Base-by-base conservation (phyloP, 2,329 filamentous ascomycete species). In the Stagonosporopsis cucurbitacearum region DNA sequence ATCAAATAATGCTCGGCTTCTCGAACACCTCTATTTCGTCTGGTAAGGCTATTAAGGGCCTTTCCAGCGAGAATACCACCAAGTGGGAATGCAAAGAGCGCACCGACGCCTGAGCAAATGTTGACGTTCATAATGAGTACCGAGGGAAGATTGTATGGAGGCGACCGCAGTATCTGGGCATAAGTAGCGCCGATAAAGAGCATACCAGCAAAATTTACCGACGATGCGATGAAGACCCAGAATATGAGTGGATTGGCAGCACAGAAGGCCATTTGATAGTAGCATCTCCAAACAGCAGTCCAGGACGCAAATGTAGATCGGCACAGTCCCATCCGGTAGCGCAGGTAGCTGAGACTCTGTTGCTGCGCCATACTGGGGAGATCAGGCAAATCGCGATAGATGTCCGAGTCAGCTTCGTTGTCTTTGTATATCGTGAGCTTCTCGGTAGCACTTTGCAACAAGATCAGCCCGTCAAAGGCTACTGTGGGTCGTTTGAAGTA, bases 401-500 rank as follows among this genome's bases (percentile, higher is more conserved):
- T 55, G 11, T 62, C 54, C 0, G 68, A 68, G 11, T 70, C 63
- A 2, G 60, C 54, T 2, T 72, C 69, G 57, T 65, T 67, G 22
- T 76, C 70, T 4, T 51, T 51, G 60, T 75, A 78, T 23, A 78
- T 68, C 6, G 66, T 71, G 12, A 78, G 64, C 50, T 74, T 78
- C 57, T 78, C 77, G 0, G 73, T 73, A 2, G 70, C 71, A 13
- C 65, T 71, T 54, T 79, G 77, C 1, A 75, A 47, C 3, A 79
- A 52, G 4, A 78, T 75, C 20, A 74, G 73, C 2, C 77, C 77
- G 54, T 79, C 71, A 36, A 77, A 78, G 6, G 77, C 76, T 8
- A 79, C 69, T 0, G 72, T 72, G 0, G 77, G 77, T 1, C 77
- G 71, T 46, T 75, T 68, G 64, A 78, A 79, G 58, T 75, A 78